Evolutionary conservation across 2,329 filamentous ascomycete genomes (phyloP).

Genomic region (Trichoderma simmonsii): DNA sequence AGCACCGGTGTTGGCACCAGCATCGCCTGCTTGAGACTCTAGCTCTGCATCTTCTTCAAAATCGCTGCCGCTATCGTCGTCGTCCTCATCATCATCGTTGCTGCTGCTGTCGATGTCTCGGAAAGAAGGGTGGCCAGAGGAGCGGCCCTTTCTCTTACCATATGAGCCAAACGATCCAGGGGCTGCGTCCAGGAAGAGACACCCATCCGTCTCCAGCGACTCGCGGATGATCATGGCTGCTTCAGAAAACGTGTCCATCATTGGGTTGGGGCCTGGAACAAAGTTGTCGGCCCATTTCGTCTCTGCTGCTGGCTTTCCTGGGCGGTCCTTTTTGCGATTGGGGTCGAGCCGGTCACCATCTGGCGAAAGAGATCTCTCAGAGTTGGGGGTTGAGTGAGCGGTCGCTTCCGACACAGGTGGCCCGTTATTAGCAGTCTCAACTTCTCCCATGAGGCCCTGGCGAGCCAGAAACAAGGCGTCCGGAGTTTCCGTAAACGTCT

Average conservation of each 20-base stretch:
- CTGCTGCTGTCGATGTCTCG: background rate
- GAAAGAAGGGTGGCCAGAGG: background rate
- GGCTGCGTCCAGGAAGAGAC: conserved; percentile 34
- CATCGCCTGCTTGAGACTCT: background rate
- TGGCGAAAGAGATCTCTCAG: conserved; percentile 1
- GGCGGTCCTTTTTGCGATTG: background rate
- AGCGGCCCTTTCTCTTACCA: background rate
- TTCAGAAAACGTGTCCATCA: conserved; percentile 22
- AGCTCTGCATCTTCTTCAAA: background rate
- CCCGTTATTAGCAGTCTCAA: background rate
- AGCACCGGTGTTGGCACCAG: background rate
- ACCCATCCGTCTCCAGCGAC: conserved; percentile 41
- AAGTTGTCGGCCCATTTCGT: conserved; percentile 17
- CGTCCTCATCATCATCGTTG: background rate
- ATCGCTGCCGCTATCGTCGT: background rate
- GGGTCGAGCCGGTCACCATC: background rate
- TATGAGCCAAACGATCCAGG: conserved; percentile 26
- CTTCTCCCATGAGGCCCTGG: background rate
- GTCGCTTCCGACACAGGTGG: background rate
- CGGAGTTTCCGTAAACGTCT: conserved; percentile 9
- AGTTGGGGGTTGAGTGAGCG: background rate
- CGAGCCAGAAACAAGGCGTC: conserved; percentile 10
- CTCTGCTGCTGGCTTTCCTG: background rate
- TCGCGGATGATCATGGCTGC: conserved; percentile 44
- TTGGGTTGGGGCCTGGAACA: conserved; percentile 12